Base-by-base conservation (phyloP, 2,329 filamentous ascomycete species). In the Fusarium beomiforme region DNA sequence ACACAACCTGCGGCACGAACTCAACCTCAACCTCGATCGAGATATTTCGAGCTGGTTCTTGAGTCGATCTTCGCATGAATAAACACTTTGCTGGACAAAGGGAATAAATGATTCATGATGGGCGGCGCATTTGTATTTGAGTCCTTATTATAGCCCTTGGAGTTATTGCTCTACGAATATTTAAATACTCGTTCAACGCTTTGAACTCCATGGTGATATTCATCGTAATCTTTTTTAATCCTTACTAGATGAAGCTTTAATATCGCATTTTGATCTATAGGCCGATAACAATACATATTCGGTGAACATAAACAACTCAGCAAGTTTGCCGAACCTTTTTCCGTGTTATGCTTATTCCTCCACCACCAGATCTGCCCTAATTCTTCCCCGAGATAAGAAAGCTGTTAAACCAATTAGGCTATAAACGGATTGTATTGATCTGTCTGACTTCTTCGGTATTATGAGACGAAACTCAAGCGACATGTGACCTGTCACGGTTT, bases 31-130 rank as follows among this genome's bases (percentile, higher is more conserved):
- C 49, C 72, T 51, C 63, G 59, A 50, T 63, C 72, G 2, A 60
- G 49, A 53, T 75, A 64, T 29, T 65, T 75, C 16, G 59, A 72
- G 23, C 34, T 59, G 11, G 69, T 75, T 19, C 65, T 75, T 10
- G 73, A 75, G 24, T 75, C 72, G 2, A 64, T 75, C 8, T 75
- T 75, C 47, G 70, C 70, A 63, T 75, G 74, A 8, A 61, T 71
- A 74, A 6, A 33, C 4, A 23, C 13, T 24, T 33, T n/a, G 13
- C 10, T 34, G 11, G 26, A 56, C n/a, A 29, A 10, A 66, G 33
- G 43, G 41, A 62, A 50, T 6, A 16, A 19, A 60, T 17, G 60
- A 56, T 31, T 56, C 3, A 63, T 41, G 59, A 70, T 33, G 44
- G 58, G 42, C 10, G 62, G 53, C 43, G 55, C 41, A 44, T 34